Evolutionary conservation across 352 stramenopile genomes (phyloP), one percentile per base, ranked within the genome.

Genomic region (Peronosclerospora sorghi): DNA sequence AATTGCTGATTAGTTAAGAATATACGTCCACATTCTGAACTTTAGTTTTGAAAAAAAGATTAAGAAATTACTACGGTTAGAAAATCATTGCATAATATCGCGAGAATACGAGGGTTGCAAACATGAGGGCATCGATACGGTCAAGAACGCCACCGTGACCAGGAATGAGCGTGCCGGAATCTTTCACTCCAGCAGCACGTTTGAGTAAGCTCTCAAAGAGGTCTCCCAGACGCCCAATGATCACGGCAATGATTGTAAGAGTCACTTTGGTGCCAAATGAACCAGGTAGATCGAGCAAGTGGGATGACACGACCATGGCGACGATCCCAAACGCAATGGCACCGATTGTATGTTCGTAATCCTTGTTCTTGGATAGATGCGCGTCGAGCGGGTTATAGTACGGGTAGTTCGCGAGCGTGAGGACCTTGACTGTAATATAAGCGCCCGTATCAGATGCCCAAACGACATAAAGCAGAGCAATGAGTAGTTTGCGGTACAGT

Each of bases 191-290:
- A 10, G 90, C 88, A 56, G 96, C 88, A 24, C 92, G 74, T 65
- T 98, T 98, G 13, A 98, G 57, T 64, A 98, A 92, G 14, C 77
- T 96, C 41, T 95, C 89, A 15, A 96, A 97, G 15, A 98, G 65
- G 52, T 97, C 92, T 19, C 94, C 94, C 13, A 97, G 67, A 6
- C 96, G 76, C 4, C 90, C 93, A 23, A 97, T 64, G 21, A 97
- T 68, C 14, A 97, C 73, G 13, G 84, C 92, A 2, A 97, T 44
- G 4, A 97, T 43, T 0, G 74, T 81, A 38, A 97, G 75, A n/a
- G 69, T 56, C 0, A 95, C 56, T 42, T 82, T 80, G 4, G 79
- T 86, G 45, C 91, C 74, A 8, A 83, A 45, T 0, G 71, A 65
- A 3, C 90, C 91, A 5, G 74, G 73, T 0, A 95, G 32, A 8